phyloP scores from a whole-genome alignment of 169 alveolate genomes.

The Babesia sp. region DNA sequence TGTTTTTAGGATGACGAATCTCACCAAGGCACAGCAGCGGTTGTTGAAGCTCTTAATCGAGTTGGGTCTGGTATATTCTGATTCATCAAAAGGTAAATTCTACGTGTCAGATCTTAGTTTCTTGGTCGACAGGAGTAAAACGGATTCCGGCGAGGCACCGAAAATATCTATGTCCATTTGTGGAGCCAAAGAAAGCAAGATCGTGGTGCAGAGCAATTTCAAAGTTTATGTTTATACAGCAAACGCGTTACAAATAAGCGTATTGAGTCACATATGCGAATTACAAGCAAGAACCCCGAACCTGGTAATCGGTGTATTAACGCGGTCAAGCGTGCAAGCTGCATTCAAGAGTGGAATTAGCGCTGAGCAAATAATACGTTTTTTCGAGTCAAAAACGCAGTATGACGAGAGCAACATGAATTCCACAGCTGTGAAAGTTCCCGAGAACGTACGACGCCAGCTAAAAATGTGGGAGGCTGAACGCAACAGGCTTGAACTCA shows the following conservation, averaged over 20 bases:
- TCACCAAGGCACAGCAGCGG: conserved; percentile 78
- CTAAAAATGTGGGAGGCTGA: conserved; percentile 87
- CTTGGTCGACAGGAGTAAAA: conserved; percentile 33
- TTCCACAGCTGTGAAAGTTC: conserved; percentile 66
- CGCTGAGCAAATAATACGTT: conserved; percentile 83
- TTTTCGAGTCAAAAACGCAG: conserved; percentile 80
- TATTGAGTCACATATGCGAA: conserved; percentile 84
- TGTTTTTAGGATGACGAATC: conserved; percentile 55
- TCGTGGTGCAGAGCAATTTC: conserved; percentile 87
- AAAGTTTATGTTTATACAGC: conserved; percentile 87
- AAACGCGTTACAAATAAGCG: conserved; percentile 80
- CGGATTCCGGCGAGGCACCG: conserved; percentile 2
- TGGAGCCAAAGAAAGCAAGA: conserved; percentile 49
- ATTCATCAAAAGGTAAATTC: conserved; percentile 46
- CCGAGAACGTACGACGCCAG: conserved; percentile 84
- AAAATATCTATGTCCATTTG: conserved; percentile 23
- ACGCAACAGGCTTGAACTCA: conserved; percentile 77
- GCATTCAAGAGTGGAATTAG: conserved; percentile 86
- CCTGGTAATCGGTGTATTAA: conserved; percentile 83
- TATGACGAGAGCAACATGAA: conserved; percentile 41
- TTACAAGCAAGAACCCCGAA: conserved; percentile 86
- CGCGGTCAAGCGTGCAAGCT: conserved; percentile 81
- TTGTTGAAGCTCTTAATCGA: conserved; percentile 71
- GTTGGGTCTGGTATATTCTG: conserved; percentile 72
- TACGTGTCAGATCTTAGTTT: conserved; percentile 65